Conservation (phyloP, 192 early-diverging fungal species). For the Linnemannia schmuckeri region DNA sequence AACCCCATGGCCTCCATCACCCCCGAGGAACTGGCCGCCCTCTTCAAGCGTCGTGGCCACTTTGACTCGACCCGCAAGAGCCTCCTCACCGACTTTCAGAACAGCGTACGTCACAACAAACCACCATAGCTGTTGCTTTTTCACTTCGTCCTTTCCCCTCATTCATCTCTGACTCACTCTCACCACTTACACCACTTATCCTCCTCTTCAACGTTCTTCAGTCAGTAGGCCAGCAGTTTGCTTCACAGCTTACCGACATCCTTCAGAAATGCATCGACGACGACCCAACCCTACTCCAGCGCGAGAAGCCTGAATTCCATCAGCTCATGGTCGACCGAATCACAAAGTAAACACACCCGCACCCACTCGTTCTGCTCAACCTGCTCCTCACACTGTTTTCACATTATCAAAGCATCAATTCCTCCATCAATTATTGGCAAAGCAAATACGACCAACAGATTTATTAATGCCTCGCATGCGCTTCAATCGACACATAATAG, state of each 20-base stretch:
- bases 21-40: constrained; percentile 46
- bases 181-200: neutral
- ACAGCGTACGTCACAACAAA: constrained; percentile 24
- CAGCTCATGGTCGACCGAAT: constrained; percentile 51
- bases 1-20: constrained; percentile 30
- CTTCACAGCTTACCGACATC: constrained; percentile 42
- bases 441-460: neutral
- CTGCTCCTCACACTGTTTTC: neutral
- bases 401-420: too few species aligned
- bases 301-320: constrained; percentile 54
- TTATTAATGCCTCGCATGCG: neutral
- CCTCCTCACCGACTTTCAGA: constrained; percentile 47
- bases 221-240: constrained; percentile 46
- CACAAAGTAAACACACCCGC: constrained; percentile 33
- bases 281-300: constrained; percentile 42
- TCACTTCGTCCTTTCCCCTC: neutral
- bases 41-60: constrained; percentile 51
- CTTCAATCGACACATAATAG: neutral
- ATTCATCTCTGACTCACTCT: neutral
- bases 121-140: neutral
- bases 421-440: neutral
- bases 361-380: neutral
- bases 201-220: neutral
- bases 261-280: constrained; percentile 45
- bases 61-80: constrained; percentile 51